phyloP scores from a whole-genome alignment of 768 basidiomycete species.

The Vishniacozyma victoriae region DNA sequence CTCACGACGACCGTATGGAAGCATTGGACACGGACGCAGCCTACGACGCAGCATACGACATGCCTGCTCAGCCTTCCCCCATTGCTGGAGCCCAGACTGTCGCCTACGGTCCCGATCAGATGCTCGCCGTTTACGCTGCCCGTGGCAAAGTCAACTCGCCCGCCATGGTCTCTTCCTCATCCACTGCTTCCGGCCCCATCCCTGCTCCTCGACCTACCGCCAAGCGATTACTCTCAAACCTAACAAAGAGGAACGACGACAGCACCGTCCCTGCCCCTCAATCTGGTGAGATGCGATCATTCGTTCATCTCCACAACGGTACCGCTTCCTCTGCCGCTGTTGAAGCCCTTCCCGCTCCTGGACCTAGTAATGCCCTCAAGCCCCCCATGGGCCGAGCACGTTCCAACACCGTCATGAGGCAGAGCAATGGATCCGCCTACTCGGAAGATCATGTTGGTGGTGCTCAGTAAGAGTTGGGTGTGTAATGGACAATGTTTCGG shows the following conservation, averaged over 20 bases:
- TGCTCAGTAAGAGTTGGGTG: no score
- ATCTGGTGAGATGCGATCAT: conserved; percentile 26
- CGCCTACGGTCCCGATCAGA: conserved; percentile 43
- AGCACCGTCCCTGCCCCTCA: conserved; percentile 11
- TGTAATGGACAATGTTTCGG: no score
- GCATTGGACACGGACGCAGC: conserved; percentile 22
- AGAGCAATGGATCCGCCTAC: no score
- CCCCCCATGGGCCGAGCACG: no score
- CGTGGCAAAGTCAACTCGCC: conserved; percentile 34
- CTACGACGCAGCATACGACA: conserved; percentile 1
- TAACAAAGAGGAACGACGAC: conserved; percentile 14
- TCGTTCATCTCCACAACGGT: conserved; percentile 30
- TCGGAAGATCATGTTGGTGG: no score
- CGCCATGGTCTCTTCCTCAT: no score
- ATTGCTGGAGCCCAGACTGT: conserved; percentile 15
- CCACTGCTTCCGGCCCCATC: no score
- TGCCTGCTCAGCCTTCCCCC: conserved; percentile 7
- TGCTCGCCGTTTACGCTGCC: conserved; percentile 46
- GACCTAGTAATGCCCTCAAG: no score
- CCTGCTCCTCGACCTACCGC: conserved; percentile 13
- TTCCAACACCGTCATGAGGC: no score
- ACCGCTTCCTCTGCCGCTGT: conserved; percentile 21
- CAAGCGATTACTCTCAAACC: conserved; percentile 8
- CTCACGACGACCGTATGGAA: conserved; percentile 23
- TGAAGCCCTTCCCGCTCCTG: conserved; percentile 24